phyloP scores from a whole-genome alignment of 257 asterid genomes.

The Capsicum rhomboideum region DNA sequence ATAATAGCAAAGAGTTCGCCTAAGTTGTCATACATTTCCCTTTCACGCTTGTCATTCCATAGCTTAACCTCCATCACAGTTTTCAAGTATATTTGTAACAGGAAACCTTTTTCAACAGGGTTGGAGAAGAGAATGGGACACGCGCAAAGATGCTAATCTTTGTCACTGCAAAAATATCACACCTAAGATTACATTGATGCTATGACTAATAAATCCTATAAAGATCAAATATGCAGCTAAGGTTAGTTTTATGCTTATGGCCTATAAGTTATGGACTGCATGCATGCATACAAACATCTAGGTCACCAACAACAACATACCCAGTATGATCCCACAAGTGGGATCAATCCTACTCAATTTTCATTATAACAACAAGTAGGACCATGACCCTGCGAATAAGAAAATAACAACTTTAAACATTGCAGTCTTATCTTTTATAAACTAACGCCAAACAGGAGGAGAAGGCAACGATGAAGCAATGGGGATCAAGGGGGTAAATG shows the following conservation, averaged over 20 bases:
- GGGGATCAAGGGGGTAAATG: not conserved
- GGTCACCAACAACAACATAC: too few species aligned
- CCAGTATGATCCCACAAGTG: too few species aligned
- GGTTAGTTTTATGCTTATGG: not conserved
- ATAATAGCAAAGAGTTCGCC: constrained; percentile 84
- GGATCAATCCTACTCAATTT: too few species aligned
- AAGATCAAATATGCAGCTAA: not conserved
- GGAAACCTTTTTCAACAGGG: not conserved
- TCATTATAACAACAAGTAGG: not conserved
- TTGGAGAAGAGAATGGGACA: constrained; percentile 98
- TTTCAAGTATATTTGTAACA: not conserved
- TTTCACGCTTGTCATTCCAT: constrained; percentile 95
- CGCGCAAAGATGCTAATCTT: constrained; percentile 61
- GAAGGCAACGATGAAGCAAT: not conserved
- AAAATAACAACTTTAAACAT: not conserved
- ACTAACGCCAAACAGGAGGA: not conserved
- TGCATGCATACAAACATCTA: not conserved
- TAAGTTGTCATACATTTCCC: constrained; percentile 87
- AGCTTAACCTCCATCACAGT: constrained; percentile 80
- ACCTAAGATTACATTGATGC: not conserved
- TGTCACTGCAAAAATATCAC: constrained; percentile 22
- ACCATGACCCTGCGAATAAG: not conserved
- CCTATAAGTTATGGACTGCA: not conserved
- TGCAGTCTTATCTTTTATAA: not conserved
- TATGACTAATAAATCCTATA: not conserved